Base-by-base conservation (phyloP, 1,284 basidiomycete genomes). In the Rhodotorula glutinis region DNA sequence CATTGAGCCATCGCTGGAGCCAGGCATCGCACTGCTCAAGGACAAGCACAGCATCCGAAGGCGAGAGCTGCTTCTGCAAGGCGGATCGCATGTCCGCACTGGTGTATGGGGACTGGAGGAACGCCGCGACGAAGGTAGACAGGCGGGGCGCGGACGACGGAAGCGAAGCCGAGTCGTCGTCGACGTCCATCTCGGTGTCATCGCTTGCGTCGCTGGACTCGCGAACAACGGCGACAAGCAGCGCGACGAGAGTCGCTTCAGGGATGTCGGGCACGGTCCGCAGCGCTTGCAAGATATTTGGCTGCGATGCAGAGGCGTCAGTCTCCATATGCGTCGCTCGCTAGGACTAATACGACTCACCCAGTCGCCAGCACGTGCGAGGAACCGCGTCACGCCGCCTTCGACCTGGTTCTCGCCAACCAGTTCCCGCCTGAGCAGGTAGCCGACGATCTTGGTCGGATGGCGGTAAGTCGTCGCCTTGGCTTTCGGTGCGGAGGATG, bases 321-420 rank as follows among this genome's bases (percentile, higher is more conserved):
- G 66, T 14, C 5, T 44, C 43, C 43, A n/a, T n/a, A n/a, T n/a
- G n/a, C n/a, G n/a, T n/a, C n/a, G n/a, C n/a, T n/a, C n/a, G n/a
- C n/a, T n/a, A n/a, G n/a, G n/a, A n/a, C n/a, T n/a, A n/a, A n/a
- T n/a, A n/a, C n/a, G n/a, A 61, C 65, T 43, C 27, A 66, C 67
- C 71, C 72, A 73, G 41, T 73, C 69, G 7, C 63, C 69, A 2
- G 69, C 69, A 13, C 63, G 57, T 4, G 69, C 69, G 23, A 73
- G 63, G 55, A 52, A 60, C 19, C 63, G 47, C 43, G 62, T 60
- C 23, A 73, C 51, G 19, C 72, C 69, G 2, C 66, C 66, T 11
- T 62, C 57, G 53, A 73, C 8, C 53, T 67, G 69, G 33, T 65
- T 62, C 33, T 73, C 72, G 19, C 69, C 69, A 27, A 71, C 69